Evolutionary conservation across 2,329 filamentous ascomycete genomes (phyloP).

Genomic region (Fusarium nodosum): DNA sequence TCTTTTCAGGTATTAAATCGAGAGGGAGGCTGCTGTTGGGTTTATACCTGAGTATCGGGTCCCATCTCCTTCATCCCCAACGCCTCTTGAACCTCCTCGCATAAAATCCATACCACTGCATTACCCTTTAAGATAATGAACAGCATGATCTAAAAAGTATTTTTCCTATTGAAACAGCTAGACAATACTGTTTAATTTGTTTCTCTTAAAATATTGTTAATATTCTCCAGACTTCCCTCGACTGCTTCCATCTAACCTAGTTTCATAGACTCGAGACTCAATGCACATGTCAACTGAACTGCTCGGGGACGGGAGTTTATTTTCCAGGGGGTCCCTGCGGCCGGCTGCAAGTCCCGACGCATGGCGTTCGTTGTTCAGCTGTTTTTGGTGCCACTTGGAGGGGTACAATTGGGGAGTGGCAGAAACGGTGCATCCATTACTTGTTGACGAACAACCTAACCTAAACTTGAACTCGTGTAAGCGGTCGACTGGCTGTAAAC

Average conservation of each 20-base stretch:
- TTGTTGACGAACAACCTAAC: not conserved
- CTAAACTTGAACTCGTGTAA: constrained; percentile 10
- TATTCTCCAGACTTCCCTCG: constrained; percentile 6
- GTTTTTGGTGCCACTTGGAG: constrained; percentile 20
- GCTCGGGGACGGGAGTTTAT: constrained; percentile 14
- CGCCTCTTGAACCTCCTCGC: constrained; percentile 33
- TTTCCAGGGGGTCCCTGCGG: constrained; percentile 39
- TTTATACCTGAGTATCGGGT: constrained; percentile 25
- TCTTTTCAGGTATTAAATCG: constrained; percentile 3
- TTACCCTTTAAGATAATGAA: constrained; percentile 25
- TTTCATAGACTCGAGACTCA: constrained; percentile 18
- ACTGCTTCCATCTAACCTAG: constrained; percentile 7
- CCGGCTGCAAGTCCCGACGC: constrained; percentile 35
- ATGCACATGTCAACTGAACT: constrained; percentile 29
- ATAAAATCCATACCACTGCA: constrained; percentile 31
- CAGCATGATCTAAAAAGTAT: constrained; percentile 1
- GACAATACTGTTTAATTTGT: not conserved
- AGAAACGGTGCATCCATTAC: not conserved
- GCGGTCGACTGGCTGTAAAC: constrained; percentile 7
- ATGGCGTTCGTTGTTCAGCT: constrained; percentile 28
- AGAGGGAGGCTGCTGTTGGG: constrained; percentile 11
- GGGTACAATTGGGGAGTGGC: constrained; percentile 2
- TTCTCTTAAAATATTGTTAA: not conserved
- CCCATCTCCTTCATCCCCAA: constrained; percentile 22
- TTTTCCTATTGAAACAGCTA: not conserved